These are phyloP conservation scores for Colletotrichum truncatum DNA, from an alignment of 2,329 filamentous ascomycete genomes.

Conservation along the genomic window DNA sequence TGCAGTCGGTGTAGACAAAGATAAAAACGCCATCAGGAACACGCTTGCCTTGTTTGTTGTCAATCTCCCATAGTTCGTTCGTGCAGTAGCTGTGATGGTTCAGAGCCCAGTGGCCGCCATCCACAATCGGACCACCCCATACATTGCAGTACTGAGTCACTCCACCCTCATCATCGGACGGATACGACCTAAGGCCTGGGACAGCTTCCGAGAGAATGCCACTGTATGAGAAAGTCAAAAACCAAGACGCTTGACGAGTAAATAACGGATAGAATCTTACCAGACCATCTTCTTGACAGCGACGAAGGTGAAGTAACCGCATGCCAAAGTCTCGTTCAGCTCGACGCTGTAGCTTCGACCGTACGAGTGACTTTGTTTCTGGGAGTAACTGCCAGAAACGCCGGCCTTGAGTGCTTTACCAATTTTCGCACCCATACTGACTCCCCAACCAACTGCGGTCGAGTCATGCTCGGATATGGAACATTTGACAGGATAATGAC, in stretches of 20 bases:
- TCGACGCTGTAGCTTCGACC: constrained; percentile 14
- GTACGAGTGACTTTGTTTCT: neutral
- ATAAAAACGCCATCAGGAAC: constrained; percentile 26
- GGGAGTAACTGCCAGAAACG: constrained; percentile 30
- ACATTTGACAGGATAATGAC: constrained; percentile 42
- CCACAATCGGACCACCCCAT: neutral
- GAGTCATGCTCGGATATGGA: constrained; percentile 38
- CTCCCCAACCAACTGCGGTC: constrained; percentile 37
- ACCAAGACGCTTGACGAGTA: neutral
- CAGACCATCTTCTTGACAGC: constrained; percentile 29
- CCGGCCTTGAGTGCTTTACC: constrained; percentile 35
- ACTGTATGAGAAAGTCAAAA: neutral
- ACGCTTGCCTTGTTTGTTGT: neutral
- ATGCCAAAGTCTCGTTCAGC: constrained; percentile 2
- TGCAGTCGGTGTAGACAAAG: constrained; percentile 34
- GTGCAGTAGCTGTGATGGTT: neutral
- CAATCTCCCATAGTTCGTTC: no score
- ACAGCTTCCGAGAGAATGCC: constrained; percentile 18
- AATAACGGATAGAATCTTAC: neutral
- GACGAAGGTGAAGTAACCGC: constrained; percentile 34
- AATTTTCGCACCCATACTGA: constrained; percentile 42
- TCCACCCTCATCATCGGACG: neutral
- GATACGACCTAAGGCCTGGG: neutral
- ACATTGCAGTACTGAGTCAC: neutral
- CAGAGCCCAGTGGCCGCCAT: constrained; percentile 10